Evolutionary conservation across 305 asterid genomes (phyloP), one percentile per base, ranked within the genome.

Genomic region (Fraxinus dipetala): DNA sequence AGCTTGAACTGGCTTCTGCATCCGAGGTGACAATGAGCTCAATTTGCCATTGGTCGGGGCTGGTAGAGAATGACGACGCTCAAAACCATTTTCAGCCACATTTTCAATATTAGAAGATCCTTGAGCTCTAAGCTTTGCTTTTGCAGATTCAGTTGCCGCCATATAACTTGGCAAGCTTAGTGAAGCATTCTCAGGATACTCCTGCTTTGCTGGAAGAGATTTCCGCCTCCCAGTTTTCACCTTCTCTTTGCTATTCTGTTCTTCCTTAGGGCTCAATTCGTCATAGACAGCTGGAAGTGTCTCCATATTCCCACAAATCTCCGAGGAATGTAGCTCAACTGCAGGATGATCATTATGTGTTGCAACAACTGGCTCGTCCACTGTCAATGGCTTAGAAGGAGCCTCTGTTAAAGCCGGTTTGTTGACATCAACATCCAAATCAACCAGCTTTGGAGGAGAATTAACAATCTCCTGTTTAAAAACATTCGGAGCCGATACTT

Each of bases 101-200:
- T 92, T 97, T 80, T 90, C 98, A 67, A 86, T 35, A 83, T 90
- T 92, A 4, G 87, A 72, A 80, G 98, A 80, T 8, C 92, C 98
- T 87, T 92, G 96, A 61, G 95, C 92, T 87, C 92, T 91, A 78
- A 94, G 98, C 90, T 94, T 94, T 34, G 98, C 98, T 86, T 93
- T 94, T 24, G 97, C 98, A 77, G 98, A 94, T 84, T 87, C 91
- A 78, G 98, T 95, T 18, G 98, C 98, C 5, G 93, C 94, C 98
- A 95, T 95, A 82, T 95, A 95, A 84, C 98, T 95, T 13, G 98
- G 98, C 86, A 95, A 80, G 81, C 88, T 91, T 54, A 94, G 90
- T 56, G 94, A 91, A 79, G 90, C 86, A 84, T 90, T 93, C 84
- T 93, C 98, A 74, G 90, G 78, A 82, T 88, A 87, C 80, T 95